A percentile compares a stretch with the other conserved stretches of the same genome.
These are phyloP conservation scores for Alnus glutinosa DNA, from an alignment of 306 rosid genomes.

Conservation along the genomic window DNA sequence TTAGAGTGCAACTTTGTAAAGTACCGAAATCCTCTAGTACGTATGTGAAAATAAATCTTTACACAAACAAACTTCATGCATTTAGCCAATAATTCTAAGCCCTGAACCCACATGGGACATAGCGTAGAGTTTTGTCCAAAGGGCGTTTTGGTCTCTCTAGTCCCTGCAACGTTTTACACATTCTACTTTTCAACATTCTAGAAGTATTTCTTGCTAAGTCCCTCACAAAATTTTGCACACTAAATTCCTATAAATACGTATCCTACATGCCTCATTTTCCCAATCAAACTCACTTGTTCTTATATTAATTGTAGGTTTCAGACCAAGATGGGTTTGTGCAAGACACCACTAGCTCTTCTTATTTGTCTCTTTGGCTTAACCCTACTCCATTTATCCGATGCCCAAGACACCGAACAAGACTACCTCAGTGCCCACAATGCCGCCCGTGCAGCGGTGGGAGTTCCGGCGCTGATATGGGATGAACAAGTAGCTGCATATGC, in stretches of 20 bases:
- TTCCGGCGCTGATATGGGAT: conserved; percentile 22
- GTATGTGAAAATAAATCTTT: no score
- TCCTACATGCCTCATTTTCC: not conserved
- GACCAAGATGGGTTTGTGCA: not conserved
- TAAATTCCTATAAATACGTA: not conserved
- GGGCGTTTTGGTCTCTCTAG: not conserved
- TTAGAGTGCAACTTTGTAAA: no score
- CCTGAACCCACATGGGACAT: no score
- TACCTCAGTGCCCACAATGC: conserved; percentile 38
- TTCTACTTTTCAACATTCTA: not conserved
- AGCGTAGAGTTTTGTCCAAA: not conserved
- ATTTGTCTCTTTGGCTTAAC: not conserved
- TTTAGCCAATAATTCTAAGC: no score
- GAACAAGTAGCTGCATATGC: conserved; percentile 24
- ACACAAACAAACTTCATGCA: no score
- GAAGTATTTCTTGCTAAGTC: not conserved
- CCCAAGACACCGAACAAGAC: conserved; percentile 43
- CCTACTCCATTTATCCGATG: not conserved
- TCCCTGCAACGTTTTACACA: not conserved
- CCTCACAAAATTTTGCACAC: not conserved
- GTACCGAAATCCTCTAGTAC: no score
- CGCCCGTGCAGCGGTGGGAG: conserved; percentile 20
- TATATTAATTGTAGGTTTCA: not conserved
- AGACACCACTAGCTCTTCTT: not conserved
- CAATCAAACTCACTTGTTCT: not conserved